Evolutionary conservation across 129 eudicot genomes (phyloP).

Genomic region (Kitagawia praeruptora): DNA sequence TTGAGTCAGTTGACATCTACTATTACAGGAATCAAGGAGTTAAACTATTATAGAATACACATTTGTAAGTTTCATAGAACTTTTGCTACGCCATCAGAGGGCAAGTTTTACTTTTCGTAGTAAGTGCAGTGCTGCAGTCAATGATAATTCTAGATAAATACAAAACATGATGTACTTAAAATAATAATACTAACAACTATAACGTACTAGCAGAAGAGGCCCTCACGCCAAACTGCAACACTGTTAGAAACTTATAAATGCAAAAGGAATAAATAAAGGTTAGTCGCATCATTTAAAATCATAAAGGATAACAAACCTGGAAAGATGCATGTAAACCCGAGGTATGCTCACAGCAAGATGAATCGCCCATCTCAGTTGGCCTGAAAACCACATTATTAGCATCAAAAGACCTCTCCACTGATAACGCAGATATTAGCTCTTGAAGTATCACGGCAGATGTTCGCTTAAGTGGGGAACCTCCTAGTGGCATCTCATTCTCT

Average conservation of each 20-base stretch:
- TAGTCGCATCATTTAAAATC: not conserved
- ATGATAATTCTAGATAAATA: not conserved
- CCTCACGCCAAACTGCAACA: not conserved
- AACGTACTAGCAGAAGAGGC: not conserved
- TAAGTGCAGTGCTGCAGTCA: not conserved
- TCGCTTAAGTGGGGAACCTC: slow-evolving; percentile 31
- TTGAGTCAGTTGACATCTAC: not conserved
- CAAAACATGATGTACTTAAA: not conserved
- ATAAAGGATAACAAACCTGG: slow-evolving; percentile 36
- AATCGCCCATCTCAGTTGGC: slow-evolving; percentile 17
- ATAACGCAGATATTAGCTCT: slow-evolving; percentile 74
- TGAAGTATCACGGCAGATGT: slow-evolving; percentile 63
- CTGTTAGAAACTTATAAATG: not conserved
- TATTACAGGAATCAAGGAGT: not conserved
- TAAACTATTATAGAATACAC: not conserved
- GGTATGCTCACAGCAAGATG: slow-evolving; percentile 5
- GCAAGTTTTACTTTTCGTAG: not conserved
- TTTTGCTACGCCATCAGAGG: not conserved
- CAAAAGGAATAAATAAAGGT: not conserved
- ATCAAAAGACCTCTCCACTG: slow-evolving; percentile 36
- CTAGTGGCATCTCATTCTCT: slow-evolving; percentile 34
- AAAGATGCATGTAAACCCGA: slow-evolving; percentile 18
- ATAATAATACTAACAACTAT: not conserved
- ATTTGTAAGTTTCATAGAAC: not conserved
- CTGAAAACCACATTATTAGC: slow-evolving; percentile 18